Evolutionary conservation across 2,329 filamentous ascomycete genomes (phyloP).

Genomic region (Parastagonospora nodorum): DNA sequence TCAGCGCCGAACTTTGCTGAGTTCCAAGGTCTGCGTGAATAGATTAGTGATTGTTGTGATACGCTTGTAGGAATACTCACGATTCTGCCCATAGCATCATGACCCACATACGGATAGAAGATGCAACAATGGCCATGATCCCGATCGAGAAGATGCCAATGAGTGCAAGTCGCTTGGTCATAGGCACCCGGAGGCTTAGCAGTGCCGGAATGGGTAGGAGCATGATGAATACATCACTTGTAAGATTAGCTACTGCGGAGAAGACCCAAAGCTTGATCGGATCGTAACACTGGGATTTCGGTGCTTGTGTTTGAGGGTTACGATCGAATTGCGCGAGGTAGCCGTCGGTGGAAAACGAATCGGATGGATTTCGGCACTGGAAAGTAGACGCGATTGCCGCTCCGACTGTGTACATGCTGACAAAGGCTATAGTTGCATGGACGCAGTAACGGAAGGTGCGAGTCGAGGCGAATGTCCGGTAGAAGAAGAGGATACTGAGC

Average conservation of each 20-base stretch:
- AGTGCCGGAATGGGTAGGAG: slow-evolving; percentile 54
- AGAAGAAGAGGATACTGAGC: slow-evolving; percentile 42
- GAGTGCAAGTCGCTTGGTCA: slow-evolving; percentile 58
- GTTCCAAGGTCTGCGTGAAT: not conserved
- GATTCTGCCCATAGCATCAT: slow-evolving; percentile 43
- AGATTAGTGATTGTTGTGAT: not conserved
- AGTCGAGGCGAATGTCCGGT: slow-evolving; percentile 42
- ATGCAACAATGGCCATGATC: slow-evolving; percentile 43
- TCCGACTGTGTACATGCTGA: slow-evolving; percentile 37
- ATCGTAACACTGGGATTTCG: slow-evolving; percentile 36
- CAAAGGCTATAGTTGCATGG: slow-evolving; percentile 35
- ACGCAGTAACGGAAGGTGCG: slow-evolving; percentile 37
- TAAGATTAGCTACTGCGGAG: slow-evolving; percentile 49
- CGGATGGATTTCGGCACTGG: slow-evolving; percentile 39
- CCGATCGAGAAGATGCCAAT: slow-evolving; percentile 44
- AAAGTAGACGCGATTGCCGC: slow-evolving; percentile 36
- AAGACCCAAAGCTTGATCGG: slow-evolving; percentile 38
- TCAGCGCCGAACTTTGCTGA: slow-evolving; percentile 41
- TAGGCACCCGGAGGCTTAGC: slow-evolving; percentile 54
- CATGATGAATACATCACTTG: slow-evolving; percentile 51
- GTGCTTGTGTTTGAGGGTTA: slow-evolving; percentile 19
- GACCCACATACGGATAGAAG: slow-evolving; percentile 44
- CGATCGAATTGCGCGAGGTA: slow-evolving; percentile 41
- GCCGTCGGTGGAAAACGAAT: slow-evolving; percentile 31
- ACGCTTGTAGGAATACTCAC: slow-evolving; percentile 31